Evolutionary conservation across 257 asterid genomes (phyloP).

Genomic region (Gardenia jasminoides): DNA sequence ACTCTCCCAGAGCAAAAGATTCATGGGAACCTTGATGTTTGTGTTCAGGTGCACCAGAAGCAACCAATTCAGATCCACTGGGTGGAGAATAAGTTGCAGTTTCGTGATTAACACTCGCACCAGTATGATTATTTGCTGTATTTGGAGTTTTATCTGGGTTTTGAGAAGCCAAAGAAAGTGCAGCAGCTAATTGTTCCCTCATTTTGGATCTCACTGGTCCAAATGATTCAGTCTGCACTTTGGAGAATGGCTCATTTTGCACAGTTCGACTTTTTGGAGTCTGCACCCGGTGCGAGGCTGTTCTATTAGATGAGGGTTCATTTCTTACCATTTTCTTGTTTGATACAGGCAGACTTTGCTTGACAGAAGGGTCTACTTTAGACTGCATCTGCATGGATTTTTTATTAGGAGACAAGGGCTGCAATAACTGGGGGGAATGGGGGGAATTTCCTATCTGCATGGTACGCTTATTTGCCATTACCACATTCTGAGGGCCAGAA

Average conservation of each 20-base stretch:
- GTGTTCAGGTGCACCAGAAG: constrained; percentile 25
- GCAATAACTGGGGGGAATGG: constrained; percentile 32
- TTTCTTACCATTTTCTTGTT: constrained; percentile 56
- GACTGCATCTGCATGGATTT: constrained; percentile 42
- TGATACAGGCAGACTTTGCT: constrained; percentile 28
- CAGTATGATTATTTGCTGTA: constrained; percentile 32
- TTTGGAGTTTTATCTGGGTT: constrained; percentile 35
- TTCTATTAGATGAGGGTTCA: constrained; percentile 55
- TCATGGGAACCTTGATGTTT: constrained; percentile 19
- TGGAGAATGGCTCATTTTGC: constrained; percentile 52
- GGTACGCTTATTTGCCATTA: constrained; percentile 52
- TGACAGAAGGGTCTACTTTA: constrained; percentile 34
- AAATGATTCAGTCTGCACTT: constrained; percentile 48
- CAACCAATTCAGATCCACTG: constrained; percentile 28
- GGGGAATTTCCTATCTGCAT: constrained; percentile 38
- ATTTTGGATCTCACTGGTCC: constrained; percentile 86
- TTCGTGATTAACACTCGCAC: constrained; percentile 17
- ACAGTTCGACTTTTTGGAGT: constrained; percentile 53
- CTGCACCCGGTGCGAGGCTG: constrained; percentile 62
- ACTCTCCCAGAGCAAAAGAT: constrained; percentile 28
- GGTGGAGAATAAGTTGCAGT: constrained; percentile 31
- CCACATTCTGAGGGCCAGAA: constrained; percentile 39
- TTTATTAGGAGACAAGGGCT: constrained; percentile 31
- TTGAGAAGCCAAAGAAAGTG: constrained; percentile 56
- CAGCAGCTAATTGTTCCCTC: constrained; percentile 87